phyloP scores from a whole-genome alignment of 75 land plant genomes.

The Cryptomeria japonica region DNA sequence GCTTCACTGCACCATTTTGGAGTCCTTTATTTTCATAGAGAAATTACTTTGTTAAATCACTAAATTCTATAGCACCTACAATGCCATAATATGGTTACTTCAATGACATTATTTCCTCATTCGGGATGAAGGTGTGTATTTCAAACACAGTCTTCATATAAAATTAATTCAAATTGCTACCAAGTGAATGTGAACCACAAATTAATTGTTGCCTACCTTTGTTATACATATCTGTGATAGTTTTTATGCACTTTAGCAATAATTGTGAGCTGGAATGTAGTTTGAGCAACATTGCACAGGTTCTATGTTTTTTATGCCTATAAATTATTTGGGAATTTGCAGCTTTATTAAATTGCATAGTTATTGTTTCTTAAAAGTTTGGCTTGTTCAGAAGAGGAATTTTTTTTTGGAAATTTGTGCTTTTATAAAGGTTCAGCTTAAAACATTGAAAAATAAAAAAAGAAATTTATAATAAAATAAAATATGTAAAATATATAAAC shows the following conservation, averaged over 20 bases:
- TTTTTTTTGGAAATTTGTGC: background rate
- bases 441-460: too few relatives aligned
- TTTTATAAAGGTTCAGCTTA: background rate
- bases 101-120: background rate
- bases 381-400: background rate
- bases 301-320: background rate
- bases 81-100: background rate
- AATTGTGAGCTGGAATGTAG: background rate
- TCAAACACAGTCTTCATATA: background rate
- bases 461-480: too few relatives aligned
- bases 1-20: background rate
- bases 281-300: background rate
- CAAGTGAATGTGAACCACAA: background rate
- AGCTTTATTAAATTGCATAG: background rate
- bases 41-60: background rate
- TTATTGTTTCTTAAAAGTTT: background rate
- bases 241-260: background rate
- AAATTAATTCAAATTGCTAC: background rate
- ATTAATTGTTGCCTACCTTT: background rate
- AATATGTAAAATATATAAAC: too few relatives aligned
- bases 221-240: background rate
- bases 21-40: background rate
- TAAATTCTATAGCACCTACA: background rate
- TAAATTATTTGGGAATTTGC: background rate
- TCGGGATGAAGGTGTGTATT: background rate